Evolutionary conservation across 176 grass and related monocot genomes (phyloP).

Genomic region (Leersia perrieri): DNA sequence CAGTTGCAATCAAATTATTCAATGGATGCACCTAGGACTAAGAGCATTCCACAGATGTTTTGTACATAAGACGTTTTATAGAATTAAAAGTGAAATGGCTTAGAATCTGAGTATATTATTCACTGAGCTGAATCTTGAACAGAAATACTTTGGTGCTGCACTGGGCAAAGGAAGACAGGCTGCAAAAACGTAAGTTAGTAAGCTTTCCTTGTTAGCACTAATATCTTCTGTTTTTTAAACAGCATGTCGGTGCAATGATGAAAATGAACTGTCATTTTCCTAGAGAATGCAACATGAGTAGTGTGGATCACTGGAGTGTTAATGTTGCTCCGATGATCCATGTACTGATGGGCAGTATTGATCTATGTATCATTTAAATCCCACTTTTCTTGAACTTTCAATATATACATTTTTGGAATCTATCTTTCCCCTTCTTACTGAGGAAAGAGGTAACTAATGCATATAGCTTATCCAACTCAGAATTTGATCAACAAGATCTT

Average conservation of each 20-base stretch:
- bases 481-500: background rate
- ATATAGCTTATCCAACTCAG: background rate
- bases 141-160: constrained; percentile 82
- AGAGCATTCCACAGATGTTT: background rate
- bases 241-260: background rate
- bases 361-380: background rate
- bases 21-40: background rate
- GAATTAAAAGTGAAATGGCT: background rate
- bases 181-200: constrained; percentile 72
- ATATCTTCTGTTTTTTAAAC: background rate
- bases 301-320: background rate
- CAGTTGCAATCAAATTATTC: background rate
- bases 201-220: background rate
- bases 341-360: background rate
- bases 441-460: background rate
- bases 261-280: background rate
- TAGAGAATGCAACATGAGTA: background rate
- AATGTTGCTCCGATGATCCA: background rate
- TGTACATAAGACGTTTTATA: background rate
- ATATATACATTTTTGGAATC: too few relatives aligned
- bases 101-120: constrained; percentile 6
- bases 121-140: constrained; percentile 32
- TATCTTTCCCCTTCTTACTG: background rate
- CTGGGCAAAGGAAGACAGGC: constrained; percentile 80
- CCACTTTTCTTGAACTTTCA: background rate